These are phyloP conservation scores for Gnaphalium uliginosum DNA, from an alignment of 129 eudicot species.

Conservation along the genomic window DNA sequence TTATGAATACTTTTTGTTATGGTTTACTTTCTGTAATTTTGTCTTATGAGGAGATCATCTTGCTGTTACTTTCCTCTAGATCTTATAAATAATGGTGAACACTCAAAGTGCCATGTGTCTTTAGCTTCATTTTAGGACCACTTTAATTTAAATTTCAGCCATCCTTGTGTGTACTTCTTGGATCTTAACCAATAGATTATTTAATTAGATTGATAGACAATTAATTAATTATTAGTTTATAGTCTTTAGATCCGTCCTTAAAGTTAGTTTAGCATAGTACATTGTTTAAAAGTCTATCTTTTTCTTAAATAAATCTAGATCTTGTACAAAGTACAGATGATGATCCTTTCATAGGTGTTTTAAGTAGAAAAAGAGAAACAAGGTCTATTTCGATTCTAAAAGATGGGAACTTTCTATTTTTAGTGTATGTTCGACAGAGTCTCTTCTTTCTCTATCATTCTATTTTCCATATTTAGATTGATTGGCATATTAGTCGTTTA, in stretches of 20 bases:
- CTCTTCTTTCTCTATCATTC: neutral
- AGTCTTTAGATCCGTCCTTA: neutral
- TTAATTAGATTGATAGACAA: neutral
- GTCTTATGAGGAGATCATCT: constrained; percentile 40
- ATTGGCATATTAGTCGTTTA: constrained; percentile 8
- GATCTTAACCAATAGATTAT: constrained; percentile 26
- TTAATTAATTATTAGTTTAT: constrained; percentile 31
- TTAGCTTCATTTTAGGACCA: constrained; percentile 56
- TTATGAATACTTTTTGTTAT: constrained; percentile 32
- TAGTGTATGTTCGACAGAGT: neutral
- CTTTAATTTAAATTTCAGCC: constrained; percentile 54
- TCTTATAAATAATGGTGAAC: constrained; percentile 30
- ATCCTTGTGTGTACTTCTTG: constrained; percentile 29
- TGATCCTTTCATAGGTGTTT: neutral
- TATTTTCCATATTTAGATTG: neutral
- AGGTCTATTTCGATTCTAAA: neutral
- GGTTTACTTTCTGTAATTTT: constrained; percentile 47
- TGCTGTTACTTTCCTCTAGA: constrained; percentile 25
- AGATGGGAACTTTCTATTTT: constrained; percentile 26
- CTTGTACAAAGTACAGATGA: constrained; percentile 18
- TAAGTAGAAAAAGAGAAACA: constrained; percentile 16
- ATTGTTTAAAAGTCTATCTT: neutral
- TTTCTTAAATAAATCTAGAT: constrained; percentile 17
- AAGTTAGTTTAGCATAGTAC: too few relatives aligned
- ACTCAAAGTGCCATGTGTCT: constrained; percentile 56